Base-by-base conservation (phyloP, 176 grass and related monocot species). In the Eragrostis curvula region DNA sequence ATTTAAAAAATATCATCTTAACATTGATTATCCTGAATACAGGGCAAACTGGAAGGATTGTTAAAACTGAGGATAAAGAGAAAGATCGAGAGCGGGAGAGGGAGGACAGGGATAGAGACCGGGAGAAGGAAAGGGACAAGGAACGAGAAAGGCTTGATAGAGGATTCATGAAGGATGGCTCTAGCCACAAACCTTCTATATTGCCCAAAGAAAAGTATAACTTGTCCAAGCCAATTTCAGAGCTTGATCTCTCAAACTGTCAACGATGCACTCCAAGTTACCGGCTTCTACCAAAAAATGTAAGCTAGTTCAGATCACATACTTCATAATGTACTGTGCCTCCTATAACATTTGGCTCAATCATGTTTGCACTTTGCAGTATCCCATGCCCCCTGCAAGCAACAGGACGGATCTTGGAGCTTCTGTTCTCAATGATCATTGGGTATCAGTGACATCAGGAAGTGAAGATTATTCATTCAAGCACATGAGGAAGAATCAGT, bases 391-490 rank as follows among this genome's bases (percentile, higher is more conserved):
- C 89, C 96, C 89, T 39, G 83, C 96, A 71, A 90, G 90, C 87
- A 86, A 99, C 47, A 85, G 74, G 72, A 96, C 93, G 30, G 93
- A 99, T 42, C 88, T 96, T 78, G 96, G 92, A n/a, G 86, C 66
- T n/a, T 86, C 86, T 20, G 85, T 99, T 61, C 83, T 99, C 44
- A 99, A 99, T 36, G 96, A 99, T 82, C 74, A 85, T 29, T 99
- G 96, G 96, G 96, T 99, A 46, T 99, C 96, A 17, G 96, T 99
- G 81, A 99, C 96, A 80, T 99, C 96, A 55, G 96, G 96, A 90
- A 99, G 96, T 76, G 96, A 99, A 70, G 96, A 99, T 86, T 99
- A 96, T 88, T 99, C 96, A 63, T 99, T 99, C 81, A 99, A 99
- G 84, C 96, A 99, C 52, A 99, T 99, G 96, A 85, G 96, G 40